Base-by-base conservation (phyloP, 495 filamentous ascomycete genomes). In the Patellaria atrata region DNA sequence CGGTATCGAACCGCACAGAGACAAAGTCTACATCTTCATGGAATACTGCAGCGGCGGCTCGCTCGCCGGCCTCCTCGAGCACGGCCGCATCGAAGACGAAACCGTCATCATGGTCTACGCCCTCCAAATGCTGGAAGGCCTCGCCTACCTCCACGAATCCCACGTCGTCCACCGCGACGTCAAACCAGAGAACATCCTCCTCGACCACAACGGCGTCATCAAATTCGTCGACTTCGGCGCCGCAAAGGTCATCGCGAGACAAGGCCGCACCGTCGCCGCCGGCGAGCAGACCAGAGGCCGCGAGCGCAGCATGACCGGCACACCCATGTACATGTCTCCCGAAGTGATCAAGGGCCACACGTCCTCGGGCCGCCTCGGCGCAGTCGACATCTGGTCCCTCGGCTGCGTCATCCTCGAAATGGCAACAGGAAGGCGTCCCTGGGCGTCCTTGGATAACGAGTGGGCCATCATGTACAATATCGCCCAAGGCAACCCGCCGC, bases 391-490 rank as follows among this genome's bases (percentile, higher is more conserved):
- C 38, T 97, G 89, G 89, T 94, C 85, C 5, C 68, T 97, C 4
- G 89, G 91, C 24, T 97, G 89, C 53, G 89, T 97, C 37, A 81
- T 96, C 45, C 71, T 94, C 19, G 89, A 97, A 55, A 96, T 96
- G 91, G 83, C 84, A 12, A 96, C 86, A 1, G 89, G 89, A 20
- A 73, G 84, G 33, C 76, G 91, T 18, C 89, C 89, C 13, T 97
- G 89, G 89, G 86, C 86, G n/a, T 79, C 75, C 42, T 70, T 96
- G 5, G 89, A 97, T 60, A 97, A 97, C 54, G 89, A 97, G 55
- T 97, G 89, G 87, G 89, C 89, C 22, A 96, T 97, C 60, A 97
- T 97, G 89, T 97, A 94, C 71, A 94, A 96, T 57, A 97, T 97
- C 43, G 89, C 89, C 3, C 85, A 92, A 48, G 89, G 89, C 35